Base-by-base conservation (phyloP, 176 grass and related monocot genomes). In the Lolium perenne region DNA sequence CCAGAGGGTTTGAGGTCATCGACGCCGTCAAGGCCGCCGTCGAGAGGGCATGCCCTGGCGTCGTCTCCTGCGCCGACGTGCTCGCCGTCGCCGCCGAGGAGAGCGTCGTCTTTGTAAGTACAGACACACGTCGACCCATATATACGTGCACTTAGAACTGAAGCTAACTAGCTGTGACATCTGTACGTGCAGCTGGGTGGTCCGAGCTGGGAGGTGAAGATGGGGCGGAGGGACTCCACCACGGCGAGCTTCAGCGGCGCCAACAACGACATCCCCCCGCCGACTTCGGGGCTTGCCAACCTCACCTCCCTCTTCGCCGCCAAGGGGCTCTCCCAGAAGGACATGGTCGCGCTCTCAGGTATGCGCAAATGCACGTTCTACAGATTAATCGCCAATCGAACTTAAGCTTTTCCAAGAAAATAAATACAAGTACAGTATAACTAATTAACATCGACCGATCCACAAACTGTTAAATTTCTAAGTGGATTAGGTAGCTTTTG, bases 1-100 rank as follows among this genome's bases (percentile, higher is more conserved):
- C 80, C 0, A 81, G 95, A 17, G 95, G 95, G 0, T 98, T 98
- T 54, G 91, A 95, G 63, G 95, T 95, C 8, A 85, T 98, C 55
- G 95, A 98, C 79, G 51, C 73, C 73, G 63, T 93, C 78, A 98
- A 98, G 92, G 8, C 87, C 38, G 90, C 87, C 20, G 89, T 98
- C 4, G 95, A 98, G 71, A 72, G 26, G 26, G 80, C 68, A 0
- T 98, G 95, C 54, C 95, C 95, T 1, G 87, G 87, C 72, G 89
- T 97, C 26, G 95, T 98, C 16, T 98, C 95, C n/a, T 98, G 95
- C 76, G 87, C 95, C 62, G 95, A 98, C 86, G 89, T 98, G 53
- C 83, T 98, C 40, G 91, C 93, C 51, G 73, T 98, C 85, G 90
- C 91, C 0, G 90, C 90, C 0, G 89, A 91, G 21, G 95, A 98